These are phyloP conservation scores for Ceratocystis eucalypticola DNA, from an alignment of 2,329 filamentous ascomycete genomes.

Conservation along the genomic window DNA sequence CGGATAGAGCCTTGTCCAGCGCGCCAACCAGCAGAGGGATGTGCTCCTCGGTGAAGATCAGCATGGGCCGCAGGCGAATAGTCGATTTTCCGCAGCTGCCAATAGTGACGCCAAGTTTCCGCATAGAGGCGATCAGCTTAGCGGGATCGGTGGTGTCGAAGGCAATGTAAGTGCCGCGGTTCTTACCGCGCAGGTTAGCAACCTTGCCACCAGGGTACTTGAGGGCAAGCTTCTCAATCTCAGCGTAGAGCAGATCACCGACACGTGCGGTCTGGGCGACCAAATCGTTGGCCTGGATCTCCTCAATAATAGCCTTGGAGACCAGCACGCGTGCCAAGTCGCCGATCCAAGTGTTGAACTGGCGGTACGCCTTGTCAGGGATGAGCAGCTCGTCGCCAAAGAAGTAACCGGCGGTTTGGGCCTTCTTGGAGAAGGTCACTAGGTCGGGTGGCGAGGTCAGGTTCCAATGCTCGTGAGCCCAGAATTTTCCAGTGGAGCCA, in stretches of 20 bases:
- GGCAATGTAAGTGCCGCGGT: slow-evolving; percentile 56
- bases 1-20: slow-evolving; percentile 17
- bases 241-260: slow-evolving; percentile 54
- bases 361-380: slow-evolving; percentile 85
- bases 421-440: slow-evolving; percentile 93
- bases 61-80: slow-evolving; percentile 63
- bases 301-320: slow-evolving; percentile 73
- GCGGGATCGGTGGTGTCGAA: slow-evolving; percentile 62
- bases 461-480: slow-evolving; percentile 93
- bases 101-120: slow-evolving; percentile 61
- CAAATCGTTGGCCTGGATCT: slow-evolving; percentile 64
- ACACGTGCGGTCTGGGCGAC: slow-evolving; percentile 61
- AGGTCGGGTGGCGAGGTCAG: slow-evolving; percentile 71
- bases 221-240: slow-evolving; percentile 47
- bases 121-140: slow-evolving; percentile 51
- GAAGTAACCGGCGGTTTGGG: slow-evolving; percentile 87
- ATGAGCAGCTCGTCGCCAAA: slow-evolving; percentile 66
- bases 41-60: slow-evolving; percentile 65
- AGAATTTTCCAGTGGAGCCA: slow-evolving; percentile 86
- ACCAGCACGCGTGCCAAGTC: slow-evolving; percentile 74
- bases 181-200: slow-evolving; percentile 62
- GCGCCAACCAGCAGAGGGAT: slow-evolving; percentile 23
- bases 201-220: slow-evolving; percentile 53
- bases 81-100: slow-evolving; percentile 59
- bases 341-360: slow-evolving; percentile 98